Percentiles rank a stretch among this genome's conserved stretches.
Evolutionary conservation across 2,329 filamentous ascomycete species (phyloP).

Genomic region (Pseudogymnoascus sp.): DNA sequence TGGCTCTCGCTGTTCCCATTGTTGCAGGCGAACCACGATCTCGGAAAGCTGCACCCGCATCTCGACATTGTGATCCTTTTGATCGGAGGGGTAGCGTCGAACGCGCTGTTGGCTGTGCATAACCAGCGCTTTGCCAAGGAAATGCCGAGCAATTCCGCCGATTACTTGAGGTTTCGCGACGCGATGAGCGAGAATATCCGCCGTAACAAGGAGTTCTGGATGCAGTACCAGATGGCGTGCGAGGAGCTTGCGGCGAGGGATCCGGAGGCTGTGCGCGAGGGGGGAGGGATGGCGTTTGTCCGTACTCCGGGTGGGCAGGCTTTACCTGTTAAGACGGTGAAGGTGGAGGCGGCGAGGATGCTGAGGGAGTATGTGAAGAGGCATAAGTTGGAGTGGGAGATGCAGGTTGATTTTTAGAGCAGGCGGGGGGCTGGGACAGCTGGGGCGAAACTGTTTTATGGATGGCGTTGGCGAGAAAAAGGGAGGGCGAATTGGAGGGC

Average conservation of each 20-base stretch:
- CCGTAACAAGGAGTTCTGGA: neutral
- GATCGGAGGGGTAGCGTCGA: neutral
- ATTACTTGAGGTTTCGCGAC: neutral
- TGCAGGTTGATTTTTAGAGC: neutral
- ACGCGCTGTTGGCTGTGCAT: neutral
- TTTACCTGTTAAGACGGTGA: neutral
- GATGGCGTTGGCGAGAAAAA: neutral
- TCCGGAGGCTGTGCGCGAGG: neutral
- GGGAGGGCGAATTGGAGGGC: neutral
- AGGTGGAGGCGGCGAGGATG: neutral
- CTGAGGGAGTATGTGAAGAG: neutral
- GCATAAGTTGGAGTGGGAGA: conserved; percentile 5
- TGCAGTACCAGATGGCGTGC: neutral
- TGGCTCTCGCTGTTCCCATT: neutral
- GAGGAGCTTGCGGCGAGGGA: neutral
- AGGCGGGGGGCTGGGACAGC: neutral
- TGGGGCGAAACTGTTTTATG: neutral
- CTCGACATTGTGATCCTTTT: neutral
- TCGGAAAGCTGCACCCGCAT: neutral
- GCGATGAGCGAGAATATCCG: conserved; percentile 1
- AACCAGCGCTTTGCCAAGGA: neutral
- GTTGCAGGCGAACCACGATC: neutral
- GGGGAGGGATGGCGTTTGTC: neutral
- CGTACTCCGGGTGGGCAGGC: neutral
- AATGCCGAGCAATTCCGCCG: neutral